Evolutionary conservation across 164 flowering plant species (phyloP).

Genomic region (Hamamelis virginiana): DNA sequence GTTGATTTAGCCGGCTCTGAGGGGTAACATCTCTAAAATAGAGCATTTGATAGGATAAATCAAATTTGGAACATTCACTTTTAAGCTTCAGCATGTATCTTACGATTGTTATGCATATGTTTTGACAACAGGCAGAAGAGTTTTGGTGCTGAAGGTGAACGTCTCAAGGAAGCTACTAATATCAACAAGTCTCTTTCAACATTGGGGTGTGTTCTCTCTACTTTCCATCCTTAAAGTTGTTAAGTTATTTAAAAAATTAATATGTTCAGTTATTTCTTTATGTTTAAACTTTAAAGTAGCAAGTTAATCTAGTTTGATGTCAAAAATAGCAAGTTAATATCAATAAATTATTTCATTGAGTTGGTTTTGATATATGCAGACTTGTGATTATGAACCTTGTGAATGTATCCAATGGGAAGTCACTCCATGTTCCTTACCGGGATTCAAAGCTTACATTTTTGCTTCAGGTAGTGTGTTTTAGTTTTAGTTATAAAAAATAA

Average conservation of each 20-base stretch:
- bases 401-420: slow-evolving; percentile 83
- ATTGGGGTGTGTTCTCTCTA: slow-evolving; percentile 61
- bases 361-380: slow-evolving; percentile 36
- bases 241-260: neutral
- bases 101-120: neutral
- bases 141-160: slow-evolving; percentile 99
- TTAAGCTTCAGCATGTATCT: too few relatives aligned
- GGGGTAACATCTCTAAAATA: slow-evolving; percentile 46
- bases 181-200: slow-evolving; percentile 99
- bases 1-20: slow-evolving; percentile 99
- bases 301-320: neutral
- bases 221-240: neutral
- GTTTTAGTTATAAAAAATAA: neutral
- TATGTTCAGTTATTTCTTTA: neutral
- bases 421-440: slow-evolving; percentile 94
- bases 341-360: neutral
- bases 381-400: slow-evolving; percentile 97
- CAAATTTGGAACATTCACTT: too few relatives aligned
- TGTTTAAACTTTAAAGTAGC: neutral
- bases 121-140: slow-evolving; percentile 78
- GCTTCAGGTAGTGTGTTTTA: slow-evolving; percentile 75
- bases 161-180: slow-evolving; percentile 96
- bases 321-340: neutral
- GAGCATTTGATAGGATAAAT: neutral
- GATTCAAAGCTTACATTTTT: slow-evolving; percentile 98